Percentiles rank a stretch among this genome's conserved stretches.
Evolutionary conservation across 345 rosid genomes (phyloP).

Genomic region (Carallia brachiata): DNA sequence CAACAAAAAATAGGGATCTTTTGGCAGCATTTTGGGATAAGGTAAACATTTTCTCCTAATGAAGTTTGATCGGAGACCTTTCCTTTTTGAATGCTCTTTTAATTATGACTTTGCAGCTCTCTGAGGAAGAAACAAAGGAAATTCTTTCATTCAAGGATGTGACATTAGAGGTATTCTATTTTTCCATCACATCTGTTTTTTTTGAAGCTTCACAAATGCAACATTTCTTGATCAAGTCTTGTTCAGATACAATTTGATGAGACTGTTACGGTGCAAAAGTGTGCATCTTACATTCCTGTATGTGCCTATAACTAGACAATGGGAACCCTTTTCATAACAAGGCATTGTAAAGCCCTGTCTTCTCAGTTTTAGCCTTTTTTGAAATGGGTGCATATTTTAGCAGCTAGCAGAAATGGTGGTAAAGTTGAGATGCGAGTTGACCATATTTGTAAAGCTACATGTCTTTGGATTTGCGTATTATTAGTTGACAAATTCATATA

Average conservation of each 20-base stretch:
- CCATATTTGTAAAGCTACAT: too few relatives aligned
- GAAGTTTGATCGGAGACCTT: constrained; percentile 4
- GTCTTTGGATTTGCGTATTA: too few relatives aligned
- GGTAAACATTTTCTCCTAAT: constrained; percentile 34
- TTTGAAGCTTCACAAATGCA: neutral
- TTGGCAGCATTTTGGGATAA: constrained; percentile 83
- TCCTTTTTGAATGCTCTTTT: constrained; percentile 21
- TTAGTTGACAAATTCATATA: too few relatives aligned
- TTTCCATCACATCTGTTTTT: constrained; percentile 1
- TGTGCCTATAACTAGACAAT: too few relatives aligned
- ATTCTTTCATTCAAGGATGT: constrained; percentile 63
- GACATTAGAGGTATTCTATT: constrained; percentile 54
- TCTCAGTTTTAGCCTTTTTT: too few relatives aligned
- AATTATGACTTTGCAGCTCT: constrained; percentile 52
- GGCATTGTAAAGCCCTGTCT: too few relatives aligned
- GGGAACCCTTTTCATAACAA: too few relatives aligned
- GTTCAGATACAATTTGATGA: neutral
- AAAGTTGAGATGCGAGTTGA: too few relatives aligned
- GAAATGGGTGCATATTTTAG: too few relatives aligned
- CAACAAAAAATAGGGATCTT: constrained; percentile 66
- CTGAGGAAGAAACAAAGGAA: constrained; percentile 64
- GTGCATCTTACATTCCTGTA: neutral
- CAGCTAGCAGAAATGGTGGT: too few relatives aligned
- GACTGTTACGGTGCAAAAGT: neutral
- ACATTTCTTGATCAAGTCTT: neutral